Evolutionary conservation across 169 alveolate genomes (phyloP).

Genomic region (Plasmodium malariae): DNA sequence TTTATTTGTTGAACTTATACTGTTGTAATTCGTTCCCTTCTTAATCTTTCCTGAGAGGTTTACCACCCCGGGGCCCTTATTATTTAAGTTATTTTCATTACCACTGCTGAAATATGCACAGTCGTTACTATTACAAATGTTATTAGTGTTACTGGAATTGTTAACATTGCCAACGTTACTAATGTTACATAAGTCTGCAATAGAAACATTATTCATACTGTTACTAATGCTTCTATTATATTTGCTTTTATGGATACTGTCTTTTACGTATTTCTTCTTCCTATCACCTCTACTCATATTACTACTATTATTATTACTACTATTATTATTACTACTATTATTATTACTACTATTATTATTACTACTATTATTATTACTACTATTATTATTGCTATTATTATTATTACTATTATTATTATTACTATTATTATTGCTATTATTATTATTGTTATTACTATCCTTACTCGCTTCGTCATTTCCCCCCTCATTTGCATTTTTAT

Average conservation of each 20-base stretch:
- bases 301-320: neutral
- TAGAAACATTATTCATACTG: neutral
- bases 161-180: neutral
- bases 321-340: neutral
- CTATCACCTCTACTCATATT: neutral
- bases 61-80: neutral
- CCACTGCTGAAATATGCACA: neutral
- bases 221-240: neutral
- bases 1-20: constrained; percentile 13
- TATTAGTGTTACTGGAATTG: neutral
- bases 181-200: neutral
- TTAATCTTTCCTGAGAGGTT: neutral
- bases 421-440: constrained; percentile 4
- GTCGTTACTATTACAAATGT: neutral
- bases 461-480: neutral
- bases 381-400: neutral
- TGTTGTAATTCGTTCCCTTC: constrained; percentile 4
- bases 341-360: neutral
- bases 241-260: neutral
- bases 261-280: neutral
- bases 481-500: constrained; percentile 2
- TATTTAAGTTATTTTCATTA: constrained; percentile 16
- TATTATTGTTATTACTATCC: constrained; percentile 4
- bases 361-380: constrained; percentile 1
- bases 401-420: neutral